Conservation (phyloP, 139 green algal genomes). For the Auxenochlorella protothecoides region DNA sequence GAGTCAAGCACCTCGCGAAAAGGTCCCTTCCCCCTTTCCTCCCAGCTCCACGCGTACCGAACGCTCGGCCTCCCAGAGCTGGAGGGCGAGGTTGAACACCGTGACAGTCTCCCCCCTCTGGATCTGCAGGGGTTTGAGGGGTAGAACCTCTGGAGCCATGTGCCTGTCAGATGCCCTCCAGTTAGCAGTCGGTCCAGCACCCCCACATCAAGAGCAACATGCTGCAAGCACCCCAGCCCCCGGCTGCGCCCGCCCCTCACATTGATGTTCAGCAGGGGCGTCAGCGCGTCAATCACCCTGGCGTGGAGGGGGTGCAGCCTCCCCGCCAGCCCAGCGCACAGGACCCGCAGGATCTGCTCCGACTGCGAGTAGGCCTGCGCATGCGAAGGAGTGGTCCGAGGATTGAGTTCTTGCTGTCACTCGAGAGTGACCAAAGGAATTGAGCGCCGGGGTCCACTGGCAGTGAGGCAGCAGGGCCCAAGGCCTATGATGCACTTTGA, state of each 20-base stretch:
- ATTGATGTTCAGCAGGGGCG: slow-evolving; percentile 10
- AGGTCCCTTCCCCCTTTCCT: no score
- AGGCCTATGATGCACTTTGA: no score
- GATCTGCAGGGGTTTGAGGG: background rate
- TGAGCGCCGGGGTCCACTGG: background rate
- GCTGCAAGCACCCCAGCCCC: background rate
- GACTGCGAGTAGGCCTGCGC: slow-evolving; percentile 3
- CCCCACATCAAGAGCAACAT: background rate
- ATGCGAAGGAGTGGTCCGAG: background rate
- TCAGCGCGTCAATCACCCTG: background rate
- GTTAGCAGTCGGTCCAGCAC: background rate
- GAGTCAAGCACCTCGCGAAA: no score
- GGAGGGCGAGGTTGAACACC: slow-evolving; percentile 6
- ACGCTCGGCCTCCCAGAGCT: slow-evolving; percentile 12
- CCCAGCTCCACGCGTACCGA: no score
- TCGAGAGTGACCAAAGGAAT: background rate
- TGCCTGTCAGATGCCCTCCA: no score
- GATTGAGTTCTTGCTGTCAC: background rate
- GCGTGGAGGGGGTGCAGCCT: slow-evolving; percentile 14
- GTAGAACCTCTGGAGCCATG: no score
- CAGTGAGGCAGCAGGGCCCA: background rate
- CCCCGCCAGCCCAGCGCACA: slow-evolving; percentile 5
- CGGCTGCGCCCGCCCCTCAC: background rate
- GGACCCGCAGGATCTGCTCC: slow-evolving; percentile 8
- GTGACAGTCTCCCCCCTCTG: slow-evolving; percentile 7